These are phyloP conservation scores for Pleurotus pulmonarius DNA, from an alignment of 768 basidiomycete species.

Conservation along the genomic window DNA sequence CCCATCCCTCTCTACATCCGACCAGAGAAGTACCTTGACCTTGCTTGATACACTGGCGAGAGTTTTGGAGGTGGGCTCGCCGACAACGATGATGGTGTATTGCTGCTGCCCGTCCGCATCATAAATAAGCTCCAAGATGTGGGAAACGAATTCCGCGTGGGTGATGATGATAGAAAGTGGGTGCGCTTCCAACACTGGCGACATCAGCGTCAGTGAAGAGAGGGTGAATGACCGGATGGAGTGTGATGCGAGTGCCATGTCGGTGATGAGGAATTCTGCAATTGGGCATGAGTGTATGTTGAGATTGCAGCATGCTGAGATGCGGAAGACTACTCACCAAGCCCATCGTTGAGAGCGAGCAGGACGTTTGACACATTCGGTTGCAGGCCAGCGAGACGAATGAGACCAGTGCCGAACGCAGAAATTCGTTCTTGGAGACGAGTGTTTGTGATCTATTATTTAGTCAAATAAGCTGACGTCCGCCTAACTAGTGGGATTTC, in stretches of 20 bases:
- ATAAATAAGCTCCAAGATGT: constrained; percentile 69
- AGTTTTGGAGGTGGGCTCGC: constrained; percentile 47
- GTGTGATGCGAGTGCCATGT: constrained; percentile 72
- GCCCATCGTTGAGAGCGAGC: constrained; percentile 73
- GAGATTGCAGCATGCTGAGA: background rate
- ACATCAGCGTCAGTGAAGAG: constrained; percentile 56
- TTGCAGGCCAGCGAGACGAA: constrained; percentile 50
- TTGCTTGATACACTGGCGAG: constrained; percentile 46
- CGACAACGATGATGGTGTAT: constrained; percentile 63
- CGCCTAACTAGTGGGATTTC: background rate
- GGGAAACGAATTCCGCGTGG: constrained; percentile 59
- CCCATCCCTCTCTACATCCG: constrained; percentile 69
- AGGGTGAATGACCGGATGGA: constrained; percentile 69
- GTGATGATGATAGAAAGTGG: constrained; percentile 75
- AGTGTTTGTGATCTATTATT: constrained; percentile 65
- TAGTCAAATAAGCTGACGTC: background rate
- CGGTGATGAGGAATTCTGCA: constrained; percentile 73
- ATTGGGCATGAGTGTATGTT: background rate
- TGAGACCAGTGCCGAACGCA: constrained; percentile 70
- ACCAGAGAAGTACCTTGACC: constrained; percentile 59
- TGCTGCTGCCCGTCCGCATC: constrained; percentile 46
- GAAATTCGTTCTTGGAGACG: constrained; percentile 67
- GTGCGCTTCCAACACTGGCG: constrained; percentile 59
- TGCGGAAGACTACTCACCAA: constrained; percentile 44
- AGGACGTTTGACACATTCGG: constrained; percentile 64